Percentiles rank a stretch among this genome's conserved stretches.
Conservation (phyloP, 345 rosid species). For the Syzygium aqueum region DNA sequence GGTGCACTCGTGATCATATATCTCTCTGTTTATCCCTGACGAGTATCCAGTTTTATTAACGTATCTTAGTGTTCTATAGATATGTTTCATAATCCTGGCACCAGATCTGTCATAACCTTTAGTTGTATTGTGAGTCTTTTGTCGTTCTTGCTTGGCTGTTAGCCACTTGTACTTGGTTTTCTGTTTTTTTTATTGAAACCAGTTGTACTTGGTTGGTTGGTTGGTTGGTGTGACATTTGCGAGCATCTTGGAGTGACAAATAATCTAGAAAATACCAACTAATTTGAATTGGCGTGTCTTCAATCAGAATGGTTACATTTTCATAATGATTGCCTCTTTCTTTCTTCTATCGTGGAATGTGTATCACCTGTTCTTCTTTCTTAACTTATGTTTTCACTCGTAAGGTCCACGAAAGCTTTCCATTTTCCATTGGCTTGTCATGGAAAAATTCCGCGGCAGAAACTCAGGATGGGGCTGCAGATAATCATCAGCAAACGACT, state of each 20-base stretch:
- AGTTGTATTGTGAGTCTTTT: background rate
- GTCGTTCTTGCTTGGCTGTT: background rate
- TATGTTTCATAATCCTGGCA: background rate
- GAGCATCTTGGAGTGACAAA: background rate
- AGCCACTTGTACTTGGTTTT: background rate
- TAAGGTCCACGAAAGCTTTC: slow-evolving; percentile 84
- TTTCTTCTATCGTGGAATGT: background rate
- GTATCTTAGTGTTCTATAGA: background rate
- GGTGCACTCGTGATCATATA: background rate
- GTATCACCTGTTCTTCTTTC: background rate
- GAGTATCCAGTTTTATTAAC: background rate
- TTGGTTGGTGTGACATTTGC: background rate
- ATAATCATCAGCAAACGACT: slow-evolving; percentile 67
- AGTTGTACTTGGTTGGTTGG: too few species aligned
- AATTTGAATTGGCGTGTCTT: background rate
- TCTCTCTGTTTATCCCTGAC: background rate
- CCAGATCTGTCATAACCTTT: background rate
- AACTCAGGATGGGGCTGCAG: slow-evolving; percentile 46
- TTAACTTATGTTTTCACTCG: background rate
- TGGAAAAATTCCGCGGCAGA: slow-evolving; percentile 78
- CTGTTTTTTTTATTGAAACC: too few species aligned
- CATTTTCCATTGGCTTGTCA: slow-evolving; percentile 61
- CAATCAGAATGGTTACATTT: background rate
- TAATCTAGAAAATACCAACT: background rate
- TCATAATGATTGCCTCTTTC: background rate